These are phyloP conservation scores for Umbelopsis sp. DNA, from an alignment of 192 early-diverging fungal species.

Conservation along the genomic window DNA sequence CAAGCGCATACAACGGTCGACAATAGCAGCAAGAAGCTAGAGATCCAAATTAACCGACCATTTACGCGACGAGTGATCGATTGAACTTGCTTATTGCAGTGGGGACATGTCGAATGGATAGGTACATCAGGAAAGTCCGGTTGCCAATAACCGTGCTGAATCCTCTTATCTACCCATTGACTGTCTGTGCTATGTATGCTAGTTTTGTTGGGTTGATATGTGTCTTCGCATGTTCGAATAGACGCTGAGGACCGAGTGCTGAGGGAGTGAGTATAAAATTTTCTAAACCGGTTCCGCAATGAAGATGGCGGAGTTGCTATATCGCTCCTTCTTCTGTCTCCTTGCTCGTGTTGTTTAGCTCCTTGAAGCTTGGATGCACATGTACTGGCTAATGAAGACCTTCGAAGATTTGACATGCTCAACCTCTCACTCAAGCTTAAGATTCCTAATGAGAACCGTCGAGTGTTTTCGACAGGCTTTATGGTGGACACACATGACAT, in stretches of 20 bases:
- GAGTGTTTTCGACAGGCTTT: not conserved
- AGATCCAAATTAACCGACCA: conserved; percentile 1
- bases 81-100: conserved; percentile 3
- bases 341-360: conserved; percentile 11
- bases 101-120: not conserved
- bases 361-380: conserved; percentile 13
- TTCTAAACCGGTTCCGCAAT: conserved; percentile 11
- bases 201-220: not conserved
- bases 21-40: not conserved
- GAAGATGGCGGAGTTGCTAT: conserved; percentile 8
- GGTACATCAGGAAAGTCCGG: not conserved
- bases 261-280: not conserved
- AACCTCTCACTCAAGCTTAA: not conserved
- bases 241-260: not conserved
- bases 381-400: conserved; percentile 2
- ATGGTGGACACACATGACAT: not conserved
- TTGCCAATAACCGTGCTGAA: not conserved
- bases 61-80: not conserved
- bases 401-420: not conserved
- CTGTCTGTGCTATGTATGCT: not conserved
- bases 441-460: conserved; percentile 3
- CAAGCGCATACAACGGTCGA: conserved; percentile 3
- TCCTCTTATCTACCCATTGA: too few relatives aligned
- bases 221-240: not conserved
- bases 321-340: not conserved